Evolutionary conservation across 495 filamentous ascomycete species (phyloP).

Genomic region (Endocarpon pusillum): DNA sequence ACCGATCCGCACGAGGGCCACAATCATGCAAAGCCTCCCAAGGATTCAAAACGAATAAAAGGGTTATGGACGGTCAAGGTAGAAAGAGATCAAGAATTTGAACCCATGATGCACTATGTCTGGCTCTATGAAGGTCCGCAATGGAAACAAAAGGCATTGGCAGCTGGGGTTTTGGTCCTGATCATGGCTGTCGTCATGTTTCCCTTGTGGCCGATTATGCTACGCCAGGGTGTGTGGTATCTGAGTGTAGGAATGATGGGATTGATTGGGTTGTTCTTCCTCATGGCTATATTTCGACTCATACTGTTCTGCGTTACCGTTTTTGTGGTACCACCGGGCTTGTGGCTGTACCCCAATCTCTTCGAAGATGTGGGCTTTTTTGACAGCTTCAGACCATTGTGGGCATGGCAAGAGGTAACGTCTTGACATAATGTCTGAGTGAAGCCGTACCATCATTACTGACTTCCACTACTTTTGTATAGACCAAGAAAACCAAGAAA

Average conservation of each 20-base stretch:
- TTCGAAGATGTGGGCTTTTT: slow-evolving; percentile 99
- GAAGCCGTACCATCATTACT: slow-evolving; percentile 4
- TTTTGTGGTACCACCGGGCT: slow-evolving; percentile 64
- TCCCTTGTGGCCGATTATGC: slow-evolving; percentile 84
- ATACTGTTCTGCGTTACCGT: slow-evolving; percentile 92
- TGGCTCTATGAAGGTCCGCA: slow-evolving; percentile 94
- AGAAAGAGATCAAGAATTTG: slow-evolving; percentile 88
- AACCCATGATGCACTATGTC: slow-evolving; percentile 82
- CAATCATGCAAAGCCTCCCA: slow-evolving; percentile 45
- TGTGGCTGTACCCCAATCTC: slow-evolving; percentile 96
- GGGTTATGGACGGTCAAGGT: slow-evolving; percentile 93
- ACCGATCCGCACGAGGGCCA: slow-evolving; percentile 57
- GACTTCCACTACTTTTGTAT: slow-evolving; percentile 10
- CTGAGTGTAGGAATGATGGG: slow-evolving; percentile 88
- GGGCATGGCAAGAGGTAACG: slow-evolving; percentile 94
- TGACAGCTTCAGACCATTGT: slow-evolving; percentile 88
- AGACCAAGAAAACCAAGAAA: slow-evolving; percentile 51
- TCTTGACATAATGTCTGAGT: slow-evolving; percentile 1
- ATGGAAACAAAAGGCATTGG: slow-evolving; percentile 84
- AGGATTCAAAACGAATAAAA: slow-evolving; percentile 76
- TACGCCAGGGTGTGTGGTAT: slow-evolving; percentile 94
- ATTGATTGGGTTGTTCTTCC: slow-evolving; percentile 86
- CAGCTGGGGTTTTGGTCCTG: slow-evolving; percentile 56
- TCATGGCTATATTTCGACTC: slow-evolving; percentile 88
- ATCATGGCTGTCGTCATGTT: slow-evolving; percentile 87